Evolutionary conservation across 352 stramenopile genomes (phyloP).

Genomic region (Phytophthora cryptogea): DNA sequence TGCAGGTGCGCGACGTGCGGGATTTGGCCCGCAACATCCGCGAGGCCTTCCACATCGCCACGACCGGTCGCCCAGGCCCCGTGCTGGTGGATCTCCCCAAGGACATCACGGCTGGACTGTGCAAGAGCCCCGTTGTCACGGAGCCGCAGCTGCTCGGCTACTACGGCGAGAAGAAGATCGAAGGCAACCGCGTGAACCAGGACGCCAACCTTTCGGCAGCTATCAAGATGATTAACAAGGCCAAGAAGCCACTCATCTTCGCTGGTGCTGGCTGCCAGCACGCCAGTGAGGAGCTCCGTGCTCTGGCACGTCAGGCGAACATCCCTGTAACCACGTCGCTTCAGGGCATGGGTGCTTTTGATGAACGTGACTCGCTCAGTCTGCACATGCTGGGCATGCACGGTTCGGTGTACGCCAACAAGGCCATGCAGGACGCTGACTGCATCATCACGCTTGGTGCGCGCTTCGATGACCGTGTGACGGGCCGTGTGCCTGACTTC

Average conservation of each 20-base stretch:
- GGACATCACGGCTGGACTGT: conserved; percentile 90
- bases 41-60: conserved; percentile 96
- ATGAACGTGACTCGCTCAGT: conserved; percentile 93
- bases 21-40: conserved; percentile 95
- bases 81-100: conserved; percentile 97
- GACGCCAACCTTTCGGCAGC: conserved; percentile 73
- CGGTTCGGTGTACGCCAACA: conserved; percentile 96
- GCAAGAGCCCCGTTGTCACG: conserved; percentile 68
- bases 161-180: conserved; percentile 85
- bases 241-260: conserved; percentile 96
- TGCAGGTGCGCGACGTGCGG: conserved; percentile 95
- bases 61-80: conserved; percentile 92
- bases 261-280: conserved; percentile 91
- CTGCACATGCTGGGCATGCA: conserved; percentile 98
- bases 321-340: conserved; percentile 96
- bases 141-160: conserved; percentile 84
- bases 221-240: conserved; percentile 91
- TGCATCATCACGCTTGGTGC: conserved; percentile 94
- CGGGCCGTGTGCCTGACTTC: conserved; percentile 92
- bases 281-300: conserved; percentile 87
- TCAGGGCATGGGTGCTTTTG: conserved; percentile 93
- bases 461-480: conserved; percentile 97
- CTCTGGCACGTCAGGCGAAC: conserved; percentile 91
- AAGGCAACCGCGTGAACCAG: conserved; percentile 82
- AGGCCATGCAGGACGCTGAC: conserved; percentile 95